phyloP scores from a whole-genome alignment of 2,329 filamentous ascomycete species.

The Penicillium hordei region DNA sequence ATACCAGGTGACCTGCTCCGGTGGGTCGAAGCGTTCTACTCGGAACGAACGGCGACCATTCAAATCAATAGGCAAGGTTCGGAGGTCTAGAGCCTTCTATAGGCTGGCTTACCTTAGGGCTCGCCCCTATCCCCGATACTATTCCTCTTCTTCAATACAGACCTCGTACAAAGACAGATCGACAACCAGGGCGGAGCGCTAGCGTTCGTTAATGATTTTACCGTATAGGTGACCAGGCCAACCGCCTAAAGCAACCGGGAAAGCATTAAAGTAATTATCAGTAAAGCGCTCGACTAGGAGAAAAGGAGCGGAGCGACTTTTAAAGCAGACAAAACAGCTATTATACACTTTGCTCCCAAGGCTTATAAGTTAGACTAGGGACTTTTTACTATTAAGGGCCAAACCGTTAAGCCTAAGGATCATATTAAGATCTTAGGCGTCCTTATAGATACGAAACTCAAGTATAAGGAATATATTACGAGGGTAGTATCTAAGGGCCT shows the following conservation, averaged over 20 bases:
- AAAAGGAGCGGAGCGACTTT: background rate
- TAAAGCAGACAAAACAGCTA: background rate
- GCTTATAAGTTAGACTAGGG: background rate
- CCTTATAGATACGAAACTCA: constrained; percentile 25
- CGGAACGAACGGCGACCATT: too few relatives aligned
- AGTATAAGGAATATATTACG: constrained; percentile 25
- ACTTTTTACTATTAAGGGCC: background rate
- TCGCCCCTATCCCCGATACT: too few relatives aligned
- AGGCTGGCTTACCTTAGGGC: too few relatives aligned
- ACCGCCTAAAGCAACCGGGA: background rate
- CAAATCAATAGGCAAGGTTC: too few relatives aligned
- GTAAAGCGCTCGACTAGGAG: background rate
- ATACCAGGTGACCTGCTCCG: constrained; percentile 24
- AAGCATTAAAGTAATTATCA: background rate
- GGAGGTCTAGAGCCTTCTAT: too few relatives aligned
- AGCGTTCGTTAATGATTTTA: background rate
- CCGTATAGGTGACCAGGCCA: background rate
- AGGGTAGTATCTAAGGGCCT: constrained; percentile 24
- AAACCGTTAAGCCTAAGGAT: background rate
- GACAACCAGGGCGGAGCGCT: background rate
- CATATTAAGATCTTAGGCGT: background rate
- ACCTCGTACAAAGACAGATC: background rate
- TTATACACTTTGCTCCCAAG: background rate
- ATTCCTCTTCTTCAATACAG: too few relatives aligned
- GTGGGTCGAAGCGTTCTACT: constrained; percentile 18